Base-by-base conservation (phyloP, 1,139 yeast species). In the Geotrichum klebahnii region DNA sequence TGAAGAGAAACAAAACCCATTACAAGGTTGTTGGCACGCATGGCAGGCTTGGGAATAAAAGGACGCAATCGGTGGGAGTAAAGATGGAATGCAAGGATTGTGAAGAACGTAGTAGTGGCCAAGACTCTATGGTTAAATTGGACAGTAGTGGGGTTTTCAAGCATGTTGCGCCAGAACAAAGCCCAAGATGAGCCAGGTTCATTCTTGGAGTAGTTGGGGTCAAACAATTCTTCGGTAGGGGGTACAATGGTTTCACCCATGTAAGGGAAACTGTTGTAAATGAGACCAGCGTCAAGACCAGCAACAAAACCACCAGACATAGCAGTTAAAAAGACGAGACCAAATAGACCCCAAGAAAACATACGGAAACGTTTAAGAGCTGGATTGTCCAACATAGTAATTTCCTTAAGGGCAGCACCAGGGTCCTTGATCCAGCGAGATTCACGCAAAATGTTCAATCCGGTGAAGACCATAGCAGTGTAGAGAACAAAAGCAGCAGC, bases 241-340 rank as follows among this genome's bases (percentile, higher is more conserved):
- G 99, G 98, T 33, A 86, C 61, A 51, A 84, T 81, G 10, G 64
- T 56, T 44, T 74, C 79, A 45, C 97, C 97, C 98, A 94, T 94
- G 61, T 83, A 87, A 26, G 99, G 98, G 77, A 90, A 94, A 3
- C 95, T 84, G 67, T 94, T 92, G 70, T 92, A 94, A 59, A 94
- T 89, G 67, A 90, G 75, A 45, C 98, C 98, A 2, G 99, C 98
- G 69, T 94, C 98, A 53, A 94, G 75, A 5, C 98, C 98, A 16
- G 99, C 98, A 44, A 94, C 98, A 78, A 94, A 81, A 17, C 96
- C 97, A 54, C 98, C 98, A 23, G 95, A 79, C 94, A 92, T 83
- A 20, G 97, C 96, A 22, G 98, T 92, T 40, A 84, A 55, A 61
- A 87, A 90, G 2, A 94, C 82, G 52, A 92, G 71, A 1, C 73